Conservation (phyloP, 1,284 basidiomycete species). For the Boletus mariae region DNA sequence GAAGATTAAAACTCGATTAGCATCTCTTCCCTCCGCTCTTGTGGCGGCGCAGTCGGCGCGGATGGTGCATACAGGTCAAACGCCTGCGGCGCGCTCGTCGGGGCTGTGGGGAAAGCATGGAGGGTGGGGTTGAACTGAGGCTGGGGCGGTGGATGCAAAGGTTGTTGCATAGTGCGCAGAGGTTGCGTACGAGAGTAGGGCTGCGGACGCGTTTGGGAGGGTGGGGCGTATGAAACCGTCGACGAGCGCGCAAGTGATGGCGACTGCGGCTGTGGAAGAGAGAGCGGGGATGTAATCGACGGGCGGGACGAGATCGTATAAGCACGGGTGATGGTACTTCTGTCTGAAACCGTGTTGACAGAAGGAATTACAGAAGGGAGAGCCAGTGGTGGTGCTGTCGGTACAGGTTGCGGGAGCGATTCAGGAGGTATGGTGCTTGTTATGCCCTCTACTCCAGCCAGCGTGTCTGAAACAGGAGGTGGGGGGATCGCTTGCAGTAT, state of each 20-base stretch:
- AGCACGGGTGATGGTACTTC: slow-evolving; percentile 16
- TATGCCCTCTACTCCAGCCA: slow-evolving; percentile 3
- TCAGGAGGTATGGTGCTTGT: slow-evolving; percentile 8
- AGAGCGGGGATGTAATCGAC: slow-evolving; percentile 17
- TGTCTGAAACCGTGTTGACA: slow-evolving; percentile 1
- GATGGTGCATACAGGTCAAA: slow-evolving; percentile 49
- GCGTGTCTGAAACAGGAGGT: not conserved
- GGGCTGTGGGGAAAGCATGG: slow-evolving; percentile 32
- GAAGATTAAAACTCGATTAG: slow-evolving; percentile 67
- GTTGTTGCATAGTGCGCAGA: slow-evolving; percentile 4
- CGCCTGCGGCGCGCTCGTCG: slow-evolving; percentile 57
- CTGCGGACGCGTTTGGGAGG: slow-evolving; percentile 5
- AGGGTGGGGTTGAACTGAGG: slow-evolving; percentile 6
- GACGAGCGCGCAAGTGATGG: slow-evolving; percentile 19
- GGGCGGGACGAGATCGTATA: slow-evolving; percentile 25
- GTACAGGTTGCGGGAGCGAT: slow-evolving; percentile 1
- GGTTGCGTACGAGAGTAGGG: slow-evolving; percentile 6
- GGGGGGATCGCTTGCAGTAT: slow-evolving; percentile 17
- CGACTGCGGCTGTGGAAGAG: slow-evolving; percentile 10
- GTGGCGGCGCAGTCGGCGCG: slow-evolving; percentile 50
- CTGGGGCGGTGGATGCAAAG: slow-evolving; percentile 7
- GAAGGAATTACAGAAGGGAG: slow-evolving; percentile 3
- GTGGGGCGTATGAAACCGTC: slow-evolving; percentile 18
- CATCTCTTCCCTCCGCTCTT: slow-evolving; percentile 78
- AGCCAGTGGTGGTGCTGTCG: not conserved